Conservation (phyloP, 352 stramenopile genomes). For the Salisapilia sapeloensis region DNA sequence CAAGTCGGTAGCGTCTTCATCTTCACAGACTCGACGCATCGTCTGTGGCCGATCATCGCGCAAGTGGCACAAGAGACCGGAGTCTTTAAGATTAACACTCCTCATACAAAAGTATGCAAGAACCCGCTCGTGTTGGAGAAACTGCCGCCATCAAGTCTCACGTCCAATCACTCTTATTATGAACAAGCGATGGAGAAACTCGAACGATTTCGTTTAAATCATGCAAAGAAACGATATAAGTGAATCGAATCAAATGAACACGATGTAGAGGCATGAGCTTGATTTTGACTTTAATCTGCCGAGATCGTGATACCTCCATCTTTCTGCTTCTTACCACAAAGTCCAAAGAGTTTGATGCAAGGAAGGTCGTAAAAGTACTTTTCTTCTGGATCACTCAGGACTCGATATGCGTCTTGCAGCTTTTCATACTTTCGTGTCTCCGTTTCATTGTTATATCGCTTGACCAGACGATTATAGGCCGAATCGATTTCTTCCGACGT, state of each 20-base stretch:
- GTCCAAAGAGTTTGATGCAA: slow-evolving; percentile 67
- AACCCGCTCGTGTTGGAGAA: slow-evolving; percentile 51
- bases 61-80: slow-evolving; percentile 13
- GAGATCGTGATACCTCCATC: slow-evolving; percentile 67
- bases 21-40: slow-evolving; percentile 57
- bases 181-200: slow-evolving; percentile 17
- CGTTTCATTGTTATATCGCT: slow-evolving; percentile 75
- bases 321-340: slow-evolving; percentile 67
- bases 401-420: slow-evolving; percentile 54
- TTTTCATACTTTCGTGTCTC: slow-evolving; percentile 76
- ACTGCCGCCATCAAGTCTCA: too few species aligned
- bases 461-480: slow-evolving; percentile 65
- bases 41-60: slow-evolving; percentile 41
- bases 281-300: slow-evolving; percentile 18
- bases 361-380: slow-evolving; percentile 78
- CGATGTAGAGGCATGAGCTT: background rate
- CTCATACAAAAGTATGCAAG: slow-evolving; percentile 35
- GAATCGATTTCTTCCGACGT: slow-evolving; percentile 56
- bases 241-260: background rate
- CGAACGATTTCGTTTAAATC: slow-evolving; percentile 23
- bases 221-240: too few species aligned
- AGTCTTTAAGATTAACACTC: slow-evolving; percentile 32
- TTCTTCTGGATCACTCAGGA: slow-evolving; percentile 58
- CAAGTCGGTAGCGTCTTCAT: slow-evolving; percentile 24
- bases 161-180: slow-evolving; percentile 19